Base-by-base conservation (phyloP, 371 early-diverging fungal genomes). In the Saksenaea oblongispora region DNA sequence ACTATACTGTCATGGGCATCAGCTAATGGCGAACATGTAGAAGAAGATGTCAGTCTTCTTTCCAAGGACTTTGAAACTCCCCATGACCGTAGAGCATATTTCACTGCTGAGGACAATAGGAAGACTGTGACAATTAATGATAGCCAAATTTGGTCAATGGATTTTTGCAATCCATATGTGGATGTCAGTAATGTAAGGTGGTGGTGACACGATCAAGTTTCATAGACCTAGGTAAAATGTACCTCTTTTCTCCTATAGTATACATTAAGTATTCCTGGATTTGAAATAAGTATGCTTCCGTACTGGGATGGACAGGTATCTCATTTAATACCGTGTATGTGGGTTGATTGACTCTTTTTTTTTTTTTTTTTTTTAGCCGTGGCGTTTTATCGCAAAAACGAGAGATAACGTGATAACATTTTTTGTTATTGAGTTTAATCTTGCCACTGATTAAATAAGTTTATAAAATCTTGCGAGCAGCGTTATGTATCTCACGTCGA, bases 251-350 rank as follows among this genome's bases (percentile, higher is more conserved):
- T 51, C 13, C 22, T 47, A n/a, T 39, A 72, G 62, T 70, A 76
- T 47, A 64, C 74, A 1, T 58, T 91, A 28, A 72, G 76, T 35
- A 65, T 91, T 18, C 91, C 91, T 15, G 89, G 89, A 3, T 82
- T 90, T 57, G 76, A 79, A 26, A 59, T 90, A 10, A 76, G 84
- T 56, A 78, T 81, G 1, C 70, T 83, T 24, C 73, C 74, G 34
- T 91, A 88, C 67, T 90, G 85, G 86, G 87, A 91, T 65, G 89
- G 88, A 18, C 90, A 85, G 71, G 84, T 80, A 71, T 65, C 36
- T 17, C 24, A 35, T 7, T 31, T 31, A 7, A 37, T 14, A 37
- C 28, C 10, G 17, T 24, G 13, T 47, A 36, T 15, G 18, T 2
- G 5, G 17, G 24, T 27, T 4, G 24, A 39, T 36, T 24, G 24